These are phyloP conservation scores for Meredithiella fracta DNA, from an alignment of 2,329 filamentous ascomycete genomes.

Conservation along the genomic window DNA sequence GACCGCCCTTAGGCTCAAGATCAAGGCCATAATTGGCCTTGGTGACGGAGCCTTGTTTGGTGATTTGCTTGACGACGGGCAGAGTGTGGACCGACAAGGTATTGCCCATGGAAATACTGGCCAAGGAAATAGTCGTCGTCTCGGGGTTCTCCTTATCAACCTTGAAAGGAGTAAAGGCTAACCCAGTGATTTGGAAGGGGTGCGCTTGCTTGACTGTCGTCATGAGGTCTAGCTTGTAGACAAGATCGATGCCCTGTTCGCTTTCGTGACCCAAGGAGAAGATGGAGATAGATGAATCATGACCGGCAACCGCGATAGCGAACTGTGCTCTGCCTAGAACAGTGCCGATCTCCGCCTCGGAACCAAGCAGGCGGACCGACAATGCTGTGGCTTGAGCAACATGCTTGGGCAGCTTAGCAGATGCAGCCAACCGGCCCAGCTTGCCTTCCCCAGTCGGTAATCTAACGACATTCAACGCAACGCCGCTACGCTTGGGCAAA, in stretches of 20 bases:
- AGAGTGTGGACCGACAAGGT: conserved; percentile 67
- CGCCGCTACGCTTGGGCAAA: conserved; percentile 40
- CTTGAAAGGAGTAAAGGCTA: conserved; percentile 40
- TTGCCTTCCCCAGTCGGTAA: conserved; percentile 24
- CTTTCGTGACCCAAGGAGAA: conserved; percentile 57
- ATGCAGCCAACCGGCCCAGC: conserved; percentile 14
- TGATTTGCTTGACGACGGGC: conserved; percentile 38
- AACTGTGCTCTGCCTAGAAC: conserved; percentile 54
- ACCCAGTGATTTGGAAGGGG: conserved; percentile 39
- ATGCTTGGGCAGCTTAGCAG: conserved; percentile 20
- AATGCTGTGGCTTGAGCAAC: conserved; percentile 57
- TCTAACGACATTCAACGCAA: conserved; percentile 39
- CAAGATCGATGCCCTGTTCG: conserved; percentile 29
- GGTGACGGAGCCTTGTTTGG: conserved; percentile 22
- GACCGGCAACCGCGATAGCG: conserved; percentile 62
- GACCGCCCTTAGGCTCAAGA: conserved; percentile 18
- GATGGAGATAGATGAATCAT: conserved; percentile 62
- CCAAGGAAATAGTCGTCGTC: conserved; percentile 40
- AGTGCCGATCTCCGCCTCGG: conserved; percentile 18
- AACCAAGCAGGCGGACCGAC: conserved; percentile 53
- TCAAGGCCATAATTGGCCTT: conserved; percentile 20
- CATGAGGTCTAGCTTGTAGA: conserved; percentile 36
- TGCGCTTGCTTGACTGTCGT: conserved; percentile 38
- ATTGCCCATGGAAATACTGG: conserved; percentile 66
- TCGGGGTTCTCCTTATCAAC: conserved; percentile 28